These are phyloP conservation scores for Lentinula lateritia DNA, from an alignment of 768 basidiomycete genomes.

Conservation along the genomic window DNA sequence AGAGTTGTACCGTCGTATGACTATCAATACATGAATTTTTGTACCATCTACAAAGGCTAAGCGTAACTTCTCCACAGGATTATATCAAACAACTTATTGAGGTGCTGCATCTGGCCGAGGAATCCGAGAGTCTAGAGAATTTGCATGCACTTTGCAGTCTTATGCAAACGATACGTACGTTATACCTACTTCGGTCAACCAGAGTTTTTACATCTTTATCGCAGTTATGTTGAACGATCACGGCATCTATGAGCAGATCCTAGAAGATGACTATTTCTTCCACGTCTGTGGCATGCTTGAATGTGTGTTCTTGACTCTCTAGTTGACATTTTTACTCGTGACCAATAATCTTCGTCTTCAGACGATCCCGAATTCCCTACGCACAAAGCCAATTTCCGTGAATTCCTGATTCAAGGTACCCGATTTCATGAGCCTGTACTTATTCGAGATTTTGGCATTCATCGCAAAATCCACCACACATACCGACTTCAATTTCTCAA, in stretches of 20 bases:
- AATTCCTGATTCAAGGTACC: conserved; percentile 80
- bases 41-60: conserved; percentile 6
- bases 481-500: conserved; percentile 97
- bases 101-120: conserved; percentile 85
- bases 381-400: conserved; percentile 97
- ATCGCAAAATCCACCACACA: conserved; percentile 92
- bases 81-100: conserved; percentile 85
- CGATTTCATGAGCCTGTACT: conserved; percentile 86
- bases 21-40: conserved; percentile 2
- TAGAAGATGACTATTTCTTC: conserved; percentile 88
- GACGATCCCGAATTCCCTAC: conserved; percentile 96
- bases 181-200: not conserved
- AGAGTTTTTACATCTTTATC: conserved; percentile 5
- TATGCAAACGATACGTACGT: conserved; percentile 91
- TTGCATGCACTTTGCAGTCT: conserved; percentile 87
- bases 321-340: conserved; percentile 9
- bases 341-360: conserved; percentile 22
- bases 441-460: conserved; percentile 69
- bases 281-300: conserved; percentile 96
- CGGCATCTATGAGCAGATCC: conserved; percentile 87
- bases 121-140: conserved; percentile 85
- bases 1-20: not conserved
- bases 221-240: conserved; percentile 95
- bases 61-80: conserved; percentile 41
- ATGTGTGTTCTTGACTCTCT: conserved; percentile 46